Evolutionary conservation across 2,329 filamentous ascomycete genomes (phyloP).

Genomic region (Talaromyces sp.): DNA sequence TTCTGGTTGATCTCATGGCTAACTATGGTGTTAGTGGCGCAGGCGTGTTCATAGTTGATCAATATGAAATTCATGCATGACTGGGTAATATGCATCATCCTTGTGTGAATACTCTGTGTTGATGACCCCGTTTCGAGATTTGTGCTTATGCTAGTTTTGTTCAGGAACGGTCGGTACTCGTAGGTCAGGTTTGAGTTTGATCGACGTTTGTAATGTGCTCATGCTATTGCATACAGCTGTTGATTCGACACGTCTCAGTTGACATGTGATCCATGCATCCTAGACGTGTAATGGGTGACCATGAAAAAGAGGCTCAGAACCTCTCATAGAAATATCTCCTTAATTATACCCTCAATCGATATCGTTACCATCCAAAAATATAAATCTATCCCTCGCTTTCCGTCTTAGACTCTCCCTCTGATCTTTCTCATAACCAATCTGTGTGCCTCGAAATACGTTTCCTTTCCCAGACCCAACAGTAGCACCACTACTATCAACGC

Average conservation of each 20-base stretch:
- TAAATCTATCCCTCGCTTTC: neutral
- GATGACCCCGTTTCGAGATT: conserved; percentile 3
- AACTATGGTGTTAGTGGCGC: conserved; percentile 23
- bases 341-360: conserved; percentile 12
- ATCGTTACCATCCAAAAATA: conserved; percentile 12
- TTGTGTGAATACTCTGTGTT: conserved; percentile 1
- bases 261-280: neutral
- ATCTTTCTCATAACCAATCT: neutral
- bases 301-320: neutral
- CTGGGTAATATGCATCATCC: conserved; percentile 11
- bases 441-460: neutral
- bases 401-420: too few species aligned
- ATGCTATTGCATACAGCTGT: neutral
- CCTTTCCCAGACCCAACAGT: neutral
- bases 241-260: neutral
- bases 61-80: conserved; percentile 10
- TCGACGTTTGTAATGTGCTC: neutral
- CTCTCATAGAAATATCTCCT: neutral
- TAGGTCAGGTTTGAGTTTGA: neutral
- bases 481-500: neutral
- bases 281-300: neutral
- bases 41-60: conserved; percentile 21
- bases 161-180: neutral
- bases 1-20: conserved; percentile 24
- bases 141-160: conserved; percentile 5